Conservation (phyloP, 2,329 filamentous ascomycete genomes). For the Curvularia eragrostidis region DNA sequence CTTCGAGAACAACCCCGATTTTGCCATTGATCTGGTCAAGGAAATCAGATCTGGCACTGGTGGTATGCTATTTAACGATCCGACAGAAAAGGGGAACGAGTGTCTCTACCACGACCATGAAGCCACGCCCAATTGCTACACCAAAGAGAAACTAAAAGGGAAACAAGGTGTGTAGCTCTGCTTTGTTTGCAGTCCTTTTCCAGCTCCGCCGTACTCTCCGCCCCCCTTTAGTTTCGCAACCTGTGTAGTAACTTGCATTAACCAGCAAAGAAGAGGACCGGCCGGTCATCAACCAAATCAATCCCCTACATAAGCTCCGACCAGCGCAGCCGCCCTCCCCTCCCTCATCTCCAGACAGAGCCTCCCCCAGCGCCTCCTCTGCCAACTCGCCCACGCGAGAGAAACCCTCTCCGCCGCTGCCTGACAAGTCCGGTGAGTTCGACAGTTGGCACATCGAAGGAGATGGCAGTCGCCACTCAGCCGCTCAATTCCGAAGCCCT, state of each 20-base stretch:
- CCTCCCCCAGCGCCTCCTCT: constrained; percentile 34
- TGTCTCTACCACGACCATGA: constrained; percentile 61
- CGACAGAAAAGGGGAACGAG: constrained; percentile 53
- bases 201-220: constrained; percentile 14
- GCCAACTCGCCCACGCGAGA: constrained; percentile 44
- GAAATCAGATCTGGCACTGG: constrained; percentile 59
- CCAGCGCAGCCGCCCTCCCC: constrained; percentile 42
- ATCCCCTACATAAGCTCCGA: constrained; percentile 37
- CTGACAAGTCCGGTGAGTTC: constrained; percentile 46
- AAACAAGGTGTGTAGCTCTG: constrained; percentile 49
- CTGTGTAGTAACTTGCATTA: constrained; percentile 46
- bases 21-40: constrained; percentile 61
- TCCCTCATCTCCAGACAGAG: constrained; percentile 34
- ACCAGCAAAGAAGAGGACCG: constrained; percentile 47
- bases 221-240: constrained; percentile 18
- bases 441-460: constrained; percentile 43
- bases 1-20: constrained; percentile 58
- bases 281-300: constrained; percentile 43
- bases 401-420: constrained; percentile 45
- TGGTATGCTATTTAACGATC: constrained; percentile 60
- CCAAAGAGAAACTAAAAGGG: constrained; percentile 42
- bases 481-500: constrained; percentile 33
- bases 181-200: constrained; percentile 17
- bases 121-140: constrained; percentile 51
- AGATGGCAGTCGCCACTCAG: constrained; percentile 38